Percentiles rank a stretch among this genome's conserved stretches.
Conservation (phyloP, 2,329 filamentous ascomycete genomes). For the Cladophialophora psammophila region DNA sequence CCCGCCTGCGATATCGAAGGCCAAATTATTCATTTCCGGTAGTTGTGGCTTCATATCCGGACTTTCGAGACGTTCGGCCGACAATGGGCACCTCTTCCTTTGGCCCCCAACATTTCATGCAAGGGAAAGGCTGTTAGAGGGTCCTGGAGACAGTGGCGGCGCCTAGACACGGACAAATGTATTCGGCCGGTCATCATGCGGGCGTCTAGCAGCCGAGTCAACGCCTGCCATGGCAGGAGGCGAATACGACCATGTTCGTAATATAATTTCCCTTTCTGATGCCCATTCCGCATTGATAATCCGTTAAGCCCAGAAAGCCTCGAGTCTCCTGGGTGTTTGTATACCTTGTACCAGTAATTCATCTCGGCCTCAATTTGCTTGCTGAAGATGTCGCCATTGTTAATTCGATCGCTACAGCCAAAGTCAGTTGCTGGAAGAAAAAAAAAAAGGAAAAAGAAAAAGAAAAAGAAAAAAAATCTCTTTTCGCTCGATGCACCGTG, state of each 20-base stretch:
- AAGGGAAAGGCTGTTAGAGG: neutral
- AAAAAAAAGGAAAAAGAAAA: neutral
- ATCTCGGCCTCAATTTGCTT: neutral
- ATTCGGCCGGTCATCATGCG: neutral
- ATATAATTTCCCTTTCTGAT: neutral
- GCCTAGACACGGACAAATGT: neutral
- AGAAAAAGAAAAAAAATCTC: neutral
- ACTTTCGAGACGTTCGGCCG: constrained; percentile 2
- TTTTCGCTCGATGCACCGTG: neutral
- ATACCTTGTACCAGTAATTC: neutral
- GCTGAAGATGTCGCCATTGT: neutral
- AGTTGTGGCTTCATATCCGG: neutral
- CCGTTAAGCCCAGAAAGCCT: neutral
- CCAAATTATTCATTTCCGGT: neutral
- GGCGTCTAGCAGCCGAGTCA: constrained; percentile 5
- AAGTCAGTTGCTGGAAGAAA: neutral
- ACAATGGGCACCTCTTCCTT: neutral
- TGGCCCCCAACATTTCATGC: constrained; percentile 1
- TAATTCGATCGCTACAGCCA: neutral
- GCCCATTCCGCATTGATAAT: neutral
- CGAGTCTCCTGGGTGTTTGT: neutral
- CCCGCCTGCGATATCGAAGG: neutral
- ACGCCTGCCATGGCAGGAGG: neutral
- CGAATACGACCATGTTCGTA: neutral
- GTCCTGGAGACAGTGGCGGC: neutral